phyloP scores from a whole-genome alignment of 2,329 filamentous ascomycete species.

The Talaromyces sp. region DNA sequence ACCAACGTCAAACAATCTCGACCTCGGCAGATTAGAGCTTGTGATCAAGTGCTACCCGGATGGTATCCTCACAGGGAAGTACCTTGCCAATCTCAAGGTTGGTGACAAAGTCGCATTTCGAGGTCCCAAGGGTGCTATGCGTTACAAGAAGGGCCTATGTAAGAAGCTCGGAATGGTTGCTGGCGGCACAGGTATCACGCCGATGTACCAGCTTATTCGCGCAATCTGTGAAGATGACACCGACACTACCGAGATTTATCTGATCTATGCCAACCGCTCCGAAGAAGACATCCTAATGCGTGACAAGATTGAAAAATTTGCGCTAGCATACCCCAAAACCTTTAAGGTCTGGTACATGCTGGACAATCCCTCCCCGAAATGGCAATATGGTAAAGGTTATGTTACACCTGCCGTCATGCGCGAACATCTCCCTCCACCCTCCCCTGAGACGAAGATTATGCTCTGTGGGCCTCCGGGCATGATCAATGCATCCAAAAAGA shows the following conservation, averaged over 20 bases:
- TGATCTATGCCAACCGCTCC: slow-evolving; percentile 59
- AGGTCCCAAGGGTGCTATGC: slow-evolving; percentile 37
- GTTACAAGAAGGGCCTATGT: slow-evolving; percentile 29
- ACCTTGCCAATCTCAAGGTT: slow-evolving; percentile 29
- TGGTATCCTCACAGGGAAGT: slow-evolving; percentile 31
- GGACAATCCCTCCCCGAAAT: slow-evolving; percentile 45
- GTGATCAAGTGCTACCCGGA: slow-evolving; percentile 37
- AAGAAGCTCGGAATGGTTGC: slow-evolving; percentile 34
- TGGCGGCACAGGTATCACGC: slow-evolving; percentile 32
- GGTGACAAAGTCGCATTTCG: slow-evolving; percentile 35
- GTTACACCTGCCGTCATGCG: slow-evolving; percentile 52
- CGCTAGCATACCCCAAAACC: slow-evolving; percentile 50
- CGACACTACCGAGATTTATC: slow-evolving; percentile 55
- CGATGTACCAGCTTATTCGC: slow-evolving; percentile 61
- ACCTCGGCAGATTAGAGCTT: slow-evolving; percentile 33
- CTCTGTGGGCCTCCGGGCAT: slow-evolving; percentile 61
- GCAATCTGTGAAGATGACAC: slow-evolving; percentile 60
- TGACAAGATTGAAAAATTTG: slow-evolving; percentile 54
- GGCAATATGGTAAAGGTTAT: slow-evolving; percentile 50
- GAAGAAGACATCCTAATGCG: slow-evolving; percentile 61
- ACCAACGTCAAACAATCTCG: slow-evolving; percentile 37
- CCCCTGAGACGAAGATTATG: slow-evolving; percentile 51
- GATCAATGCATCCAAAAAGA: slow-evolving; percentile 56
- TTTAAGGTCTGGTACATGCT: slow-evolving; percentile 57
- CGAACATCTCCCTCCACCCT: slow-evolving; percentile 48